Conservation (phyloP, 257 asterid genomes). For the Fraxinus excelsior region DNA sequence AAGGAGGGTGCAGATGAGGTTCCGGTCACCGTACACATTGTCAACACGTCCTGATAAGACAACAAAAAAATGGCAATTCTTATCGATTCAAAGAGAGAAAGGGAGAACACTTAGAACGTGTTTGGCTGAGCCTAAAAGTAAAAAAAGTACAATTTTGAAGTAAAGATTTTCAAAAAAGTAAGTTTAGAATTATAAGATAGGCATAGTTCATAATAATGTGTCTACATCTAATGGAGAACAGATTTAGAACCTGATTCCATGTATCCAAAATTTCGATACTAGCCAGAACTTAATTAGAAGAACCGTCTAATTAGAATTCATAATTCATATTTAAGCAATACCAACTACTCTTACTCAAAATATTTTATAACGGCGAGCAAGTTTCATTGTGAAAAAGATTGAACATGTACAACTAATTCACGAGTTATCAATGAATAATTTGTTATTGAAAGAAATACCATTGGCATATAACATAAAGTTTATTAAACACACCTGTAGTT, state of each 20-base stretch:
- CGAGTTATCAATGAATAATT: background rate
- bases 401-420: background rate
- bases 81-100: background rate
- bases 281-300: background rate
- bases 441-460: background rate
- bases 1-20: slow-evolving; percentile 95
- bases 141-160: background rate
- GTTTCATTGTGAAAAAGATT: background rate
- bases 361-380: background rate
- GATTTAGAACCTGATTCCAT: background rate
- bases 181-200: background rate
- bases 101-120: background rate
- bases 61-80: background rate
- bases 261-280: background rate
- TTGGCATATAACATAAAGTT: background rate
- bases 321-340: background rate
- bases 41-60: slow-evolving; percentile 77
- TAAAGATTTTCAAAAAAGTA: background rate
- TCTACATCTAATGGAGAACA: background rate
- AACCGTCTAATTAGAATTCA: background rate
- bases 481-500: slow-evolving; percentile 58
- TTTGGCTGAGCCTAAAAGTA: background rate
- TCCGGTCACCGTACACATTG: slow-evolving; percentile 97
- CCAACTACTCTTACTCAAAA: background rate
- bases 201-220: background rate